Conservation (phyloP, 352 stramenopile species). For the Globisporangium perplexum region DNA sequence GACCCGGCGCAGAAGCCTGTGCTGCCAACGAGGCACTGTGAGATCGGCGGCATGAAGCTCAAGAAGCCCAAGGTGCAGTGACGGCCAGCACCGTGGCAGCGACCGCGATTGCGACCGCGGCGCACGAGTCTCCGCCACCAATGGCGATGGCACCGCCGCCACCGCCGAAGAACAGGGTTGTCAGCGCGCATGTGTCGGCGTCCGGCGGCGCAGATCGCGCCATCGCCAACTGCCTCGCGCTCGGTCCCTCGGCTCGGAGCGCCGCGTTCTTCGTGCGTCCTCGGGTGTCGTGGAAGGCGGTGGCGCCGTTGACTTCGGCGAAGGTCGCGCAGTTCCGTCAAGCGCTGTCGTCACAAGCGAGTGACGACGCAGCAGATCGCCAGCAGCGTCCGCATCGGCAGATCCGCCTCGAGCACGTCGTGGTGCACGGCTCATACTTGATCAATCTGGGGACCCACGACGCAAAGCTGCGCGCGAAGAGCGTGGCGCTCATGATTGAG, state of each 20-base stretch:
- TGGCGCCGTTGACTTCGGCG: slow-evolving; percentile 14
- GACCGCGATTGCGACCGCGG: background rate
- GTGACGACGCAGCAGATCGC: background rate
- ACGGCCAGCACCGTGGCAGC: background rate
- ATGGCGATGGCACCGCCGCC: background rate
- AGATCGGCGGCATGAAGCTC: background rate
- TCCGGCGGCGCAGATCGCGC: slow-evolving; percentile 25
- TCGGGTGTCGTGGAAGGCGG: slow-evolving; percentile 27
- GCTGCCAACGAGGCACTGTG: background rate
- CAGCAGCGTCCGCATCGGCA: slow-evolving; percentile 8
- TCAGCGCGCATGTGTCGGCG: slow-evolving; percentile 40
- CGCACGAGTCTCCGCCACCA: too few relatives aligned
- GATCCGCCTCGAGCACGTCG: slow-evolving; percentile 17
- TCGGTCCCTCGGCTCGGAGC: slow-evolving; percentile 19
- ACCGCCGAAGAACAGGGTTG: slow-evolving; percentile 13
- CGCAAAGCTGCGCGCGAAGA: slow-evolving; percentile 22
- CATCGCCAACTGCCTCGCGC: slow-evolving; percentile 21
- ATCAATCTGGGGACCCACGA: slow-evolving; percentile 38
- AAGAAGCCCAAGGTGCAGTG: background rate
- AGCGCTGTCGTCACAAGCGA: slow-evolving; percentile 3
- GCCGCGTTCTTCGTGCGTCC: slow-evolving; percentile 38
- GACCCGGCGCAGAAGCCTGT: background rate
- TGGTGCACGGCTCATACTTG: slow-evolving; percentile 42
- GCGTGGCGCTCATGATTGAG: slow-evolving; percentile 32
- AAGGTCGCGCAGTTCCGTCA: slow-evolving; percentile 17